Percentiles rank a stretch among this genome's conserved stretches.
Conservation (phyloP, 805 yeast genomes). For the Brettanomyces custersianus region DNA sequence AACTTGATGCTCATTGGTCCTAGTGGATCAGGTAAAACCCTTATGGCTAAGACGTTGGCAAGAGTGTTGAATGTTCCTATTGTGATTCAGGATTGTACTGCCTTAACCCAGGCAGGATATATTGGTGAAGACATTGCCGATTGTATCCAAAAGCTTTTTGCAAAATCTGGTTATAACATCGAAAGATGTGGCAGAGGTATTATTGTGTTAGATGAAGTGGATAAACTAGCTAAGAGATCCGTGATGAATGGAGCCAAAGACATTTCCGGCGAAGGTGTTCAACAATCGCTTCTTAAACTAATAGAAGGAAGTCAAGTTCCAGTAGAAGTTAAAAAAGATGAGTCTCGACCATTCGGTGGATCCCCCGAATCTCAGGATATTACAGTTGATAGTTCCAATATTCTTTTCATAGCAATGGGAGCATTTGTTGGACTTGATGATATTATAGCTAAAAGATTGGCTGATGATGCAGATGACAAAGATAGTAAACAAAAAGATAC, state of each 20-base stretch:
- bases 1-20: conserved; percentile 51
- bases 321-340: conserved; percentile 30
- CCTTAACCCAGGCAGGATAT: conserved; percentile 56
- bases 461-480: conserved; percentile 2
- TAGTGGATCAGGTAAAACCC: conserved; percentile 54
- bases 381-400: conserved; percentile 42
- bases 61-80: conserved; percentile 44
- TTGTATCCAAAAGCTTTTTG: conserved; percentile 43
- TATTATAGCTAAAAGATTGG: conserved; percentile 33
- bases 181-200: conserved; percentile 48
- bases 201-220: conserved; percentile 51
- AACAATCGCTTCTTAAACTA: conserved; percentile 47
- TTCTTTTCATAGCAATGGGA: conserved; percentile 50
- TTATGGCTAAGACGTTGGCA: conserved; percentile 47
- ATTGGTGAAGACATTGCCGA: conserved; percentile 57
- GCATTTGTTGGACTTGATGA: conserved; percentile 53
- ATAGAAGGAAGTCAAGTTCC: conserved; percentile 48
- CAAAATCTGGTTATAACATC: conserved; percentile 42
- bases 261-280: conserved; percentile 60
- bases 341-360: conserved; percentile 26
- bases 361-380: background rate
- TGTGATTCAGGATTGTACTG: conserved; percentile 53
- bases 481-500: conserved; percentile 24
- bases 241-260: conserved; percentile 42
- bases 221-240: conserved; percentile 44